phyloP scores from a whole-genome alignment of 352 stramenopile genomes.

The Phytophthora tubulina region DNA sequence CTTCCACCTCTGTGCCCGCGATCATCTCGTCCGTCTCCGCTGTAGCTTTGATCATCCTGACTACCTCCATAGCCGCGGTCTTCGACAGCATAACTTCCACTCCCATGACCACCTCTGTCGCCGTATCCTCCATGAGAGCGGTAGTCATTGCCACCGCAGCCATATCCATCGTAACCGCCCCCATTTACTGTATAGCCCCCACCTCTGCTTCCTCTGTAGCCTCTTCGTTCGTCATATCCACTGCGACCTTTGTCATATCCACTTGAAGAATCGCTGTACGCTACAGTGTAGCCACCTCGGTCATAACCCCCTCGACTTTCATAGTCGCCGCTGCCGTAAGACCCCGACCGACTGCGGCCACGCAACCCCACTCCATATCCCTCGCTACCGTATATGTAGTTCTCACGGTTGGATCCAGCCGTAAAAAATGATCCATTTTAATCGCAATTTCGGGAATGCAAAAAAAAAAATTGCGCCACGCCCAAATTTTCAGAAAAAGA shows the following conservation, averaged over 20 bases:
- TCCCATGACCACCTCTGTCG: neutral
- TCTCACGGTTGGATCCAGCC: no score
- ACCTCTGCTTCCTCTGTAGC: conserved; percentile 1
- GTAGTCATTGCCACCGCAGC: conserved; percentile 28
- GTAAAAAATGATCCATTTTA: no score
- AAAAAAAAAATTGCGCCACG: no score
- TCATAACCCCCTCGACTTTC: conserved; percentile 12
- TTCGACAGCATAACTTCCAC: neutral
- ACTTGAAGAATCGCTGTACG: conserved; percentile 1
- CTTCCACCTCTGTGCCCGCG: conserved; percentile 17
- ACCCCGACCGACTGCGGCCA: conserved; percentile 1
- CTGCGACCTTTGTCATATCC: conserved; percentile 28
- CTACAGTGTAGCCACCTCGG: conserved; percentile 8
- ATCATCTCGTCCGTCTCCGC: conserved; percentile 21
- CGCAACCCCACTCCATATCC: conserved; percentile 25
- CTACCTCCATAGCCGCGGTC: neutral
- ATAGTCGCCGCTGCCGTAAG: conserved; percentile 8
- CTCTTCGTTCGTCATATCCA: conserved; percentile 34
- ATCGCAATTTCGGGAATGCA: no score
- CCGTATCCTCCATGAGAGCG: conserved; percentile 17
- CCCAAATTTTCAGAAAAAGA: no score
- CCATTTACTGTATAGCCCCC: conserved; percentile 16
- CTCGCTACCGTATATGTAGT: neutral
- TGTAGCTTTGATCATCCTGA: conserved; percentile 31
- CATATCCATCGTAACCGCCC: conserved; percentile 32